Base-by-base conservation (phyloP, 495 filamentous ascomycete species). In the Lepraria neglecta region DNA sequence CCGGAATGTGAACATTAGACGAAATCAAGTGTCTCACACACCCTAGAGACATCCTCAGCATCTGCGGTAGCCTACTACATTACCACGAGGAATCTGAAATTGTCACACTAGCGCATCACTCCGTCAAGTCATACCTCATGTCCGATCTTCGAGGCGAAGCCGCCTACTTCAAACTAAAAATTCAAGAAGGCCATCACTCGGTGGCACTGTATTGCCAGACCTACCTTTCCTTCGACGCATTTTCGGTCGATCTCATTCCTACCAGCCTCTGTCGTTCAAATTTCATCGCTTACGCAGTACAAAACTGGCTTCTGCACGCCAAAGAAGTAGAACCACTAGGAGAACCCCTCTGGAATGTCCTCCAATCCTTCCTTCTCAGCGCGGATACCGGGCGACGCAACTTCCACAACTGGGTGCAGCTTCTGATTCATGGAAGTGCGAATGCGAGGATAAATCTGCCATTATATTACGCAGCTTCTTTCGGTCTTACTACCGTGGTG, bases 381-480 rank as follows among this genome's bases (percentile, higher is more conserved):
- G 35, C 9, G 2, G 48, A 61, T n/a, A 47, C 30, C 4, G 46
- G 46, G 46, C 46, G 46, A 19, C 46, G 28, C 2, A 50, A 50
- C 21, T 50, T 50, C 21, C 11, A 50, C 12, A 50, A 50, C 15
- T 50, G 46, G 46, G 46, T 50, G 21, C 46, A 12, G 11, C 21
- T 50, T 27, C 46, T 50, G 2, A 15, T 50, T 6, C 46, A 17
- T 12, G 46, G 46, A 3, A 15, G 21, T n/a, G 15, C 21, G 28
- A 14, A 27, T 27, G 46, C 46, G 21, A 50, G 4, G 3, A 28
- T 14, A 6, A 63, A 55, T 7, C 43, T 54, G 6, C 61, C 61
- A 6, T 24, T 63, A n/a, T 63, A 63, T 35, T 63, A 63, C 42
- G 61, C 61, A 40, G 38, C 61, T 21, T 63, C 61, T 14, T 63